These are phyloP conservation scores for Thermomucor indicae-seudaticae DNA, from an alignment of 371 early-diverging fungal species.

Conservation along the genomic window DNA sequence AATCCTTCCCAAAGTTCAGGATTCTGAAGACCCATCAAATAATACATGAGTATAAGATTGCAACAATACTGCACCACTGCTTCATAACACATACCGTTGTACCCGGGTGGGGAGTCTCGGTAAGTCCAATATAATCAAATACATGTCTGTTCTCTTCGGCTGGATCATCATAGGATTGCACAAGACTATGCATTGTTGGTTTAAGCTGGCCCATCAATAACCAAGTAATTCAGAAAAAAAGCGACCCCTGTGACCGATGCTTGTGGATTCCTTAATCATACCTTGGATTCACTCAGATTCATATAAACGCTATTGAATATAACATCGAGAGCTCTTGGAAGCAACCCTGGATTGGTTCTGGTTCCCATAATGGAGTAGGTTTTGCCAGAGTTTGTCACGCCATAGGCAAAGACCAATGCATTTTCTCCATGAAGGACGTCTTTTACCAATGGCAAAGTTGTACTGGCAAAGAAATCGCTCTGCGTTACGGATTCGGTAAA, in stretches of 20 bases:
- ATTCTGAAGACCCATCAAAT: conserved; percentile 14
- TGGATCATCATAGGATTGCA: conserved; percentile 23
- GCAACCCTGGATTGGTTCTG: conserved; percentile 45
- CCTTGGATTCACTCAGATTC: conserved; percentile 28
- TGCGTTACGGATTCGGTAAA: conserved; percentile 49
- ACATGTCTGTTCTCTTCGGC: conserved; percentile 30
- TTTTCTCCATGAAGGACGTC: conserved; percentile 57
- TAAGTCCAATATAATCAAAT: conserved; percentile 10
- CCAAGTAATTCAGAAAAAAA: neutral
- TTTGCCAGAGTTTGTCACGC: conserved; percentile 83
- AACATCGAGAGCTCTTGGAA: conserved; percentile 60
- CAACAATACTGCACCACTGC: too few species aligned
- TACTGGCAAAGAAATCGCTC: conserved; percentile 53
- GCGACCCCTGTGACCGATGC: neutral
- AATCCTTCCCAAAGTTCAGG: conserved; percentile 14
- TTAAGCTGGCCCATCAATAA: conserved; percentile 22
- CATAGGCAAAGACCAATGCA: conserved; percentile 68
- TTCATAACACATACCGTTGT: conserved; percentile 7
- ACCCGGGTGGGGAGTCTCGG: conserved; percentile 9
- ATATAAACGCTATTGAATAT: conserved; percentile 48
- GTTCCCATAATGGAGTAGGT: conserved; percentile 70
- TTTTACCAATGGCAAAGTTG: conserved; percentile 52
- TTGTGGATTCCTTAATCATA: conserved; percentile 1
- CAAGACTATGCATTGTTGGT: conserved; percentile 45
- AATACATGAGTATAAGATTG: too few species aligned